Evolutionary conservation across 2,329 filamentous ascomycete genomes (phyloP), one percentile per base, ranked within the genome.

Genomic region (Ophiostoma piceae): DNA sequence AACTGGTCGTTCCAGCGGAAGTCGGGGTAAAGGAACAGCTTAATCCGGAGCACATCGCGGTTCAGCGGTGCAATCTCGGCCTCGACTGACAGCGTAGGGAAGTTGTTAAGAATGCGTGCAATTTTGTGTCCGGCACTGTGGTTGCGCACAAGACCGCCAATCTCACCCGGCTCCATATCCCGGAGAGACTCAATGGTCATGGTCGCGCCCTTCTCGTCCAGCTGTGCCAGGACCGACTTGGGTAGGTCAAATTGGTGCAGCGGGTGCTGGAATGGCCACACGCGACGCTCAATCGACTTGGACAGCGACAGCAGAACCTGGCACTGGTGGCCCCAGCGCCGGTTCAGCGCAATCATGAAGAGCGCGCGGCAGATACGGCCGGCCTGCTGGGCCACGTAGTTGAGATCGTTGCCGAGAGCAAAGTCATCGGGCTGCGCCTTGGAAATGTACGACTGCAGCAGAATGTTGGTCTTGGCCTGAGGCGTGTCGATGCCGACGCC

Each of bases 311-410:
- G 82, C 41, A 99, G 82, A 0, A 98, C 93, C 54, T 96, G 84
- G 74, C 96, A 99, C 78, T 98, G 93, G 75, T 97, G 91, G 0
- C 96, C 95, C 95, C 95, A 99, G 74, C 92, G 87, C 71, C 95
- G 86, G 78, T 98, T 98, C 68, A 99, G 82, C 1, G 95, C 94
- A 75, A 99, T 94, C 92, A 98, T 97, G 79, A 99, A 99, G 19
- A 99, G 81, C 2, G 96, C 92, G 72, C 96, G 86, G 76, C 94
- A 97, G 71, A 99, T 99, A 78, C 95, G 90, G 1, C 93, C 92
- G 12, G 95, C 90, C 78, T 99, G 97, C 77, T 99, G 95, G 1
- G 95, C 92, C 62, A 99, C 92, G 76, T 99, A 99, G 73, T 92
- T 92, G 64, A 92, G 90, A 77, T 99, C 95, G 26, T 96, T 98